Conservation (phyloP, 768 basidiomycete genomes). For the Cystobasidium tubakii region DNA sequence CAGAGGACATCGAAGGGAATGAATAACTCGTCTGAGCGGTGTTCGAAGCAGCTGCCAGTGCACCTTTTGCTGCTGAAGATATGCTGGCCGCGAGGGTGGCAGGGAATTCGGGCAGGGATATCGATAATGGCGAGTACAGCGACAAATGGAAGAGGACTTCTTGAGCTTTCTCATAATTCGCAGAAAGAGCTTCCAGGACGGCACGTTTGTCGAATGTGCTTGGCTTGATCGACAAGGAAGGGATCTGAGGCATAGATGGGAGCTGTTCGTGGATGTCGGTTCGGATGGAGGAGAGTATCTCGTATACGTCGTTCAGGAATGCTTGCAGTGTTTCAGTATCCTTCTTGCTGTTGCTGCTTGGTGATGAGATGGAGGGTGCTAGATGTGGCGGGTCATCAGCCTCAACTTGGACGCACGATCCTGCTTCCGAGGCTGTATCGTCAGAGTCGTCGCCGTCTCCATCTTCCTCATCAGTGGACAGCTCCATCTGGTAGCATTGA, state of each 20-base stretch:
- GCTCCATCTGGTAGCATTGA: not conserved
- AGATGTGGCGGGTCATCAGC: not conserved
- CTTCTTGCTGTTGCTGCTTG: not conserved
- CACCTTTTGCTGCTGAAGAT: constrained; percentile 3
- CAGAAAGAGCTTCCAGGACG: not conserved
- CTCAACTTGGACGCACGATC: not conserved
- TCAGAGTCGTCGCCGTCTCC: not conserved
- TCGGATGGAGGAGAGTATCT: not conserved
- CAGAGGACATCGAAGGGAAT: not conserved
- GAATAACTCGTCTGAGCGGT: not conserved
- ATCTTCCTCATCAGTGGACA: not conserved
- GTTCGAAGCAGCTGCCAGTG: not conserved
- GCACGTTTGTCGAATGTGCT: not conserved
- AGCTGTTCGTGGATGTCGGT: not conserved
- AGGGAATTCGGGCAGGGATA: constrained; percentile 5
- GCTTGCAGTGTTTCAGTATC: constrained; percentile 21
- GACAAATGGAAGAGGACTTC: constrained; percentile 1
- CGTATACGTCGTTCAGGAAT: constrained; percentile 3
- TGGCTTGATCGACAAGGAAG: not conserved
- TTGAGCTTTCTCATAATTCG: constrained; percentile 6
- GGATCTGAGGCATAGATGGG: not conserved
- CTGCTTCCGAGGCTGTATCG: not conserved
- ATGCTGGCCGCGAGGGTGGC: not conserved
- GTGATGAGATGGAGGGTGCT: not conserved
- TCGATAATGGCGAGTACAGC: not conserved